Percentiles rank a stretch among this genome's conserved stretches.
These are phyloP conservation scores for Arthrobotrys entomopaga DNA, from an alignment of 2,329 filamentous ascomycete genomes.

Conservation along the genomic window DNA sequence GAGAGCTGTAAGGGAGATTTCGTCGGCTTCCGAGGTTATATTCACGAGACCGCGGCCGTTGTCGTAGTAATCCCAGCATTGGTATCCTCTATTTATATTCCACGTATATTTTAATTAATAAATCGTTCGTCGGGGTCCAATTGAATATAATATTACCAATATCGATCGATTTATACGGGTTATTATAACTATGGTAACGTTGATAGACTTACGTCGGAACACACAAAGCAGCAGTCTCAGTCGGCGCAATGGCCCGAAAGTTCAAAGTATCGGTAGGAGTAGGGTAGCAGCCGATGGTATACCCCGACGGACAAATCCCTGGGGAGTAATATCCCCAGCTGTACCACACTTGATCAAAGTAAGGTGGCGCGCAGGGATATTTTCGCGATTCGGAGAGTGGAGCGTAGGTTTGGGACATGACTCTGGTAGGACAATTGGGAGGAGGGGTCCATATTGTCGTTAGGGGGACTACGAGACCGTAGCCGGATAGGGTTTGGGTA, in stretches of 20 bases:
- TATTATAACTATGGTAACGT: no score
- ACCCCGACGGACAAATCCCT: not conserved
- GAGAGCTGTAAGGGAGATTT: not conserved
- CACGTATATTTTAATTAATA: not conserved
- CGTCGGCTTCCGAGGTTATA: not conserved
- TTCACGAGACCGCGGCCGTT: no score
- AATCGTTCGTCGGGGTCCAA: not conserved
- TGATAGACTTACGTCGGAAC: not conserved
- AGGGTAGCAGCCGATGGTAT: not conserved
- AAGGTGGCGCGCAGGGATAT: not conserved
- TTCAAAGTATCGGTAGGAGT: not conserved
- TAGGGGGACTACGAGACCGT: not conserved
- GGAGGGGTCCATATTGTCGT: not conserved
- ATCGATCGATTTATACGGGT: not conserved
- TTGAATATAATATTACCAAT: not conserved
- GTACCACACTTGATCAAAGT: not conserved
- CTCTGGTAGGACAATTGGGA: not conserved
- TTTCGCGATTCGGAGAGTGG: not conserved
- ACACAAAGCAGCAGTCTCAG: not conserved
- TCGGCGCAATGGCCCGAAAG: not conserved
- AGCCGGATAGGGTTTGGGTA: not conserved
- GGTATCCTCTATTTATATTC: not conserved
- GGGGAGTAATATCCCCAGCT: not conserved
- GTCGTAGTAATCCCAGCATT: not conserved
- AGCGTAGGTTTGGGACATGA: not conserved